Conservation (phyloP, 75 land plant species). For the Gnetum montanum region DNA sequence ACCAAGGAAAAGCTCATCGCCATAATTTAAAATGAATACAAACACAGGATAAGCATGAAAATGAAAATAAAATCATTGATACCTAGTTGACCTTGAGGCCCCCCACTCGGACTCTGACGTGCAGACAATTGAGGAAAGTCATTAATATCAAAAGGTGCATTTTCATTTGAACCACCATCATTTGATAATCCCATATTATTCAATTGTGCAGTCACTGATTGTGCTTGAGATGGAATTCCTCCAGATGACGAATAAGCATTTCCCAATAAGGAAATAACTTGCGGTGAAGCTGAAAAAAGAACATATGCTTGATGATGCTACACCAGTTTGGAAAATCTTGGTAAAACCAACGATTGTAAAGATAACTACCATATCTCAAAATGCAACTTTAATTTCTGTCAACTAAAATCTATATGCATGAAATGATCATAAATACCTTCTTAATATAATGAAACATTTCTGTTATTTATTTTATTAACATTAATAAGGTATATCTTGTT, state of each 20-base stretch:
- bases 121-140: constrained; percentile 80
- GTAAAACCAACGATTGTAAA: too few species aligned
- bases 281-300: constrained; percentile 58
- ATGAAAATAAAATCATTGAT: background rate
- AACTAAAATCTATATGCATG: too few species aligned
- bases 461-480: too few species aligned
- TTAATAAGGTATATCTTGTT: too few species aligned
- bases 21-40: background rate
- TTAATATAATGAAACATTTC: too few species aligned
- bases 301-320: too few species aligned
- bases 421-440: too few species aligned
- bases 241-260: constrained; percentile 58
- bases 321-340: too few species aligned
- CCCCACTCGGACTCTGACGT: constrained; percentile 74
- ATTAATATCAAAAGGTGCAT: constrained; percentile 77
- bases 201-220: constrained; percentile 51
- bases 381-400: too few species aligned
- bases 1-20: background rate
- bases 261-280: constrained; percentile 71
- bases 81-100: constrained; percentile 78
- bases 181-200: constrained; percentile 55
- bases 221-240: constrained; percentile 53
- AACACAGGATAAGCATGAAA: background rate
- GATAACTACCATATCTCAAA: too few species aligned
- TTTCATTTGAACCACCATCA: constrained; percentile 58